phyloP scores from a whole-genome alignment of 1,284 basidiomycete genomes.

The Boletellus deceptivus region DNA sequence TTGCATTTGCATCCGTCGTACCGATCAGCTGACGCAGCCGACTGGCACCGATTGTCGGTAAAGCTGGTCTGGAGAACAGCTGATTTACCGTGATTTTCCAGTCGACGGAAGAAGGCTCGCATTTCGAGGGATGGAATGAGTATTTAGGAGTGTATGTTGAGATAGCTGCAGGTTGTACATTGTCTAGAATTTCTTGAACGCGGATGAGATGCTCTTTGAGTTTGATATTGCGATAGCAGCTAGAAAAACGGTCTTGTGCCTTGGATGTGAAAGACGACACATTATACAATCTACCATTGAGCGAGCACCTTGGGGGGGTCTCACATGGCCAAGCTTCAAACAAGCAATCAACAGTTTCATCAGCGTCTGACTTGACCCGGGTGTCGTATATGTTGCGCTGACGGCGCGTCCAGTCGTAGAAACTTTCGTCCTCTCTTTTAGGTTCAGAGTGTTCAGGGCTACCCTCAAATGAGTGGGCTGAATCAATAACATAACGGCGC shows the following conservation, averaged over 20 bases:
- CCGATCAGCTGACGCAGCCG: not conserved
- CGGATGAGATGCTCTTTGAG: not conserved
- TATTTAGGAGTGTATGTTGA: not conserved
- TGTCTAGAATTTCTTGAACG: not conserved
- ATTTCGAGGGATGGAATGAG: not conserved
- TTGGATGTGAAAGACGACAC: not conserved
- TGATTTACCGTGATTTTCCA: not conserved
- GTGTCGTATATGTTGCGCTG: not conserved
- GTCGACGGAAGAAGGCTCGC: not conserved
- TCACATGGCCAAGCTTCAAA: not conserved
- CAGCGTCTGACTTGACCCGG: not conserved
- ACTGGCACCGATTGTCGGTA: not conserved
- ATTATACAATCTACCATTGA: not conserved
- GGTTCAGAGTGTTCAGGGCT: not conserved
- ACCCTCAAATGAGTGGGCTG: not conserved
- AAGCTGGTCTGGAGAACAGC: not conserved
- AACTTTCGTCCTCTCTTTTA: not conserved
- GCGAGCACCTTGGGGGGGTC: not conserved
- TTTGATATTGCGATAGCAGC: not conserved
- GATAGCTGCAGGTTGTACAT: not conserved
- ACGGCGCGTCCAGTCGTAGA: not conserved
- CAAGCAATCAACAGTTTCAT: not conserved
- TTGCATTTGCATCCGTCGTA: not conserved
- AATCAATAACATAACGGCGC: not conserved
- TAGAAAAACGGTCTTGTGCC: not conserved